Evolutionary conservation across 257 asterid species (phyloP), one percentile per base, ranked within the genome.

Genomic region (Scutellaria galericulata): DNA sequence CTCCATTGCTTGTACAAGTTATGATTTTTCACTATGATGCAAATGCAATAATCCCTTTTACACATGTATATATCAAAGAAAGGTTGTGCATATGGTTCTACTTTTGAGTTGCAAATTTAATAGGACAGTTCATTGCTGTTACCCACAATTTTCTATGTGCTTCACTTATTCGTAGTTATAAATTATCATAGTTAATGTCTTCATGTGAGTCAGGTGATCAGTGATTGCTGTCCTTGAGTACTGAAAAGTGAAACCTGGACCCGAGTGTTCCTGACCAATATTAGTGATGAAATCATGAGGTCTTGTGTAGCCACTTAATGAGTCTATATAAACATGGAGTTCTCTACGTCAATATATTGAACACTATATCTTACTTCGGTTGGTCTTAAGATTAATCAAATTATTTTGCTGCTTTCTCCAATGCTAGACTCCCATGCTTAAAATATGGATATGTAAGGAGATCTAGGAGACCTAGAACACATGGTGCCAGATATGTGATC

Each of bases 161-260:
- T 27, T 41, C 46, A 66, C 54, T 69, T 53, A 22, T n/a, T 24
- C 20, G 42, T 60, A 61, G 37, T 31, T 31, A 31, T 31, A 31
- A 31, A 31, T 31, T 2, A 47, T 40, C 44, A 39, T 56, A 47
- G 53, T 66, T 47, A 35, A 18, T 35, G 47, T 13, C 50, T 27
- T 27, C 50, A 56, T 40, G 72, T 47, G 62, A 56, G 68, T 50
- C 11, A 7, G 44, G 68, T 31, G 37, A 31, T 31, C 62, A 42
- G 7, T 64, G 63, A 40, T 22, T 64, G 13, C 44, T 44, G 14
- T 58, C 31, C 69, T 14, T 52, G 64, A 64, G 52, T 37, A 52
- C 66, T 55, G 60, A 53, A 54, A 64, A 52, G 60, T 55, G 60
- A 53, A 54, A 64, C 67, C 50, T 64, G 66, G 50, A 64, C 44